Evolutionary conservation across 257 asterid genomes (phyloP).

Genomic region (Nicotiana tomentosiformis): DNA sequence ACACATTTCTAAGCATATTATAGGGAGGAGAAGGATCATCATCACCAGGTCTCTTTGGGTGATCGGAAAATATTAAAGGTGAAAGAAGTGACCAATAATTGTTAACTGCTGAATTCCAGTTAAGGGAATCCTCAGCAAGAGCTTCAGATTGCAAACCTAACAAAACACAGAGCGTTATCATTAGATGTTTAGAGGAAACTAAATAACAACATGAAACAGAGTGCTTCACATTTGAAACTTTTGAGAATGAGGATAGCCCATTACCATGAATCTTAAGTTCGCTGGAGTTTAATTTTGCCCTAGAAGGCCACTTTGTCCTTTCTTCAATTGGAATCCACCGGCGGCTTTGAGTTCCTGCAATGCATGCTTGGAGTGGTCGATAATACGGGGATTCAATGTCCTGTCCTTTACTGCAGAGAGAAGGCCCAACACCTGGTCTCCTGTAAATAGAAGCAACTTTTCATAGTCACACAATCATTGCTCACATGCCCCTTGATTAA

Average conservation of each 20-base stretch:
- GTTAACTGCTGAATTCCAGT: slow-evolving; percentile 69
- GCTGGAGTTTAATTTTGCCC: slow-evolving; percentile 44
- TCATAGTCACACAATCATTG: background rate
- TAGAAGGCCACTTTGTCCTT: slow-evolving; percentile 83
- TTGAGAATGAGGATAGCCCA: background rate
- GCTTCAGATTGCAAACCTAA: slow-evolving; percentile 65
- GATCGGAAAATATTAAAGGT: slow-evolving; percentile 93
- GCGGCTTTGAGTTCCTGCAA: slow-evolving; percentile 83
- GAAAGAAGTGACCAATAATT: slow-evolving; percentile 96
- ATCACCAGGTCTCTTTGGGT: slow-evolving; percentile 98
- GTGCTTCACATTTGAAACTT: background rate
- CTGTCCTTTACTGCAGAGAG: slow-evolving; percentile 70
- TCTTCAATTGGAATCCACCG: slow-evolving; percentile 84
- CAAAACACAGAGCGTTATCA: slow-evolving; percentile 1
- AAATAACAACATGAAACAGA: background rate
- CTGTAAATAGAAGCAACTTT: slow-evolving; percentile 42
- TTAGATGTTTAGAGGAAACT: background rate
- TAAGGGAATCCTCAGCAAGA: slow-evolving; percentile 61
- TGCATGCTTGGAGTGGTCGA: slow-evolving; percentile 75
- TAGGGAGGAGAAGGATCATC: slow-evolving; percentile 99
- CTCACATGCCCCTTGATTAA: background rate
- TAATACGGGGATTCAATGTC: slow-evolving; percentile 87
- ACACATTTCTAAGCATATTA: slow-evolving; percentile 97
- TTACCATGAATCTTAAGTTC: slow-evolving; percentile 78
- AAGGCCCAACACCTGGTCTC: slow-evolving; percentile 55